A percentile compares a stretch with the other conserved stretches of the same genome.
phyloP scores from a whole-genome alignment of 2,329 filamentous ascomycete species.

The Penicillium vulpinum region DNA sequence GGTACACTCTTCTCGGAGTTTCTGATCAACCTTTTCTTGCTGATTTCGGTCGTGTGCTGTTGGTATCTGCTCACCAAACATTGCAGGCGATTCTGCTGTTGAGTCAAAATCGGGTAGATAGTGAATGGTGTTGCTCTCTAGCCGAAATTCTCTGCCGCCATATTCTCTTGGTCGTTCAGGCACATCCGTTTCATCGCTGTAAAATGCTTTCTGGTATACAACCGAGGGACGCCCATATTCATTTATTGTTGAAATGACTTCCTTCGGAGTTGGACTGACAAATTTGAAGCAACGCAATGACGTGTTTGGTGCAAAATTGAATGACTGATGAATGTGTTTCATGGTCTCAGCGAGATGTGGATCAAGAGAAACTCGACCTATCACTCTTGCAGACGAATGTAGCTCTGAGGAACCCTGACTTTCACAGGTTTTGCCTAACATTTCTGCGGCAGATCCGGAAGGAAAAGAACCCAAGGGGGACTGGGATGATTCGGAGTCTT shows the following conservation, averaged over 20 bases:
- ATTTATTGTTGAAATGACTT: conserved; percentile 58
- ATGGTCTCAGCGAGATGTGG: conserved; percentile 21
- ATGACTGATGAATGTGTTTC: conserved; percentile 29
- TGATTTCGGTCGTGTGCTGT: conserved; percentile 52
- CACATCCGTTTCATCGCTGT: conserved; percentile 80
- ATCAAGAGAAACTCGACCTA: conserved; percentile 11
- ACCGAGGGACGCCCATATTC: conserved; percentile 62
- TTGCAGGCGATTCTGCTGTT: conserved; percentile 57
- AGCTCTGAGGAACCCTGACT: conserved; percentile 17
- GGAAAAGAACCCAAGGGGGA: conserved; percentile 7
- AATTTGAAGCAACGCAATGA: conserved; percentile 28
- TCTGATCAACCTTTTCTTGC: conserved; percentile 54
- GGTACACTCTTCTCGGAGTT: conserved; percentile 59
- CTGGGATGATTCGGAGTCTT: conserved; percentile 27
- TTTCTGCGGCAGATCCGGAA: conserved; percentile 5
- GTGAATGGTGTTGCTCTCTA: conserved; percentile 72
- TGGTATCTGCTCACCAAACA: conserved; percentile 55
- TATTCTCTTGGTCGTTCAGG: conserved; percentile 77
- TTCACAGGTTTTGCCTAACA: conserved; percentile 6
- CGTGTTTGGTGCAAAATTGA: conserved; percentile 26
- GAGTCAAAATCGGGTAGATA: conserved; percentile 79
- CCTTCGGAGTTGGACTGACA: conserved; percentile 35
- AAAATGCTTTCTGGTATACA: conserved; percentile 83
- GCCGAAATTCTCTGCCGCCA: conserved; percentile 78
- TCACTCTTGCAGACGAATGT: conserved; percentile 22